Conservation (phyloP, 768 basidiomycete genomes). For the Macrolepiota dolichaula region DNA sequence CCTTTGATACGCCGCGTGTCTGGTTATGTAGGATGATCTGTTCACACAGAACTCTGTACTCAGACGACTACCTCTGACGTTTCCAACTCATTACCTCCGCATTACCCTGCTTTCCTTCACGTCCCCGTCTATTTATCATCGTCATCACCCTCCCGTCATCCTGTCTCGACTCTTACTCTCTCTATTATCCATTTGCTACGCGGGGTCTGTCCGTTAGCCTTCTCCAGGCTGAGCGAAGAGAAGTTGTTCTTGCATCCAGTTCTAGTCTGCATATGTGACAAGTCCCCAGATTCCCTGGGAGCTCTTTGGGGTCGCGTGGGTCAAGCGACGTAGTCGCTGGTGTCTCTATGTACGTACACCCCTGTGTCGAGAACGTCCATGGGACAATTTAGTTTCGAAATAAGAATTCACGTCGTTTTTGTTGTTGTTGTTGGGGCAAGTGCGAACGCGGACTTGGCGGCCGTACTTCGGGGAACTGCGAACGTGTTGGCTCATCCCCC, state of each 20-base stretch:
- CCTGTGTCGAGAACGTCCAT: neutral
- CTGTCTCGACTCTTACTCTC: too few relatives aligned
- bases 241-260: neutral
- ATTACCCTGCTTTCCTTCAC: neutral
- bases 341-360: neutral
- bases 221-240: neutral
- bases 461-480: neutral
- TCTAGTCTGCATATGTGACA: neutral
- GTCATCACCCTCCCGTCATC: neutral
- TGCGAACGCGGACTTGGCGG: neutral
- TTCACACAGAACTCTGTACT: neutral
- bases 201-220: neutral
- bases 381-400: neutral
- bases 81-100: constrained; percentile 7
- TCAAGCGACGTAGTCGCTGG: neutral
- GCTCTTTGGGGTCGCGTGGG: neutral
- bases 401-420: neutral
- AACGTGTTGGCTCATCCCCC: neutral
- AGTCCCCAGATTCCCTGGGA: neutral
- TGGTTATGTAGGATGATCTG: constrained; percentile 2
- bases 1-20: neutral
- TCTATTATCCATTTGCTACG: too few relatives aligned
- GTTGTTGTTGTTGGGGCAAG: too few relatives aligned
- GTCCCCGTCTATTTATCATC: neutral
- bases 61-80: constrained; percentile 2